These are phyloP conservation scores for Didymella pomorum DNA, from an alignment of 2,329 filamentous ascomycete genomes.

Conservation along the genomic window DNA sequence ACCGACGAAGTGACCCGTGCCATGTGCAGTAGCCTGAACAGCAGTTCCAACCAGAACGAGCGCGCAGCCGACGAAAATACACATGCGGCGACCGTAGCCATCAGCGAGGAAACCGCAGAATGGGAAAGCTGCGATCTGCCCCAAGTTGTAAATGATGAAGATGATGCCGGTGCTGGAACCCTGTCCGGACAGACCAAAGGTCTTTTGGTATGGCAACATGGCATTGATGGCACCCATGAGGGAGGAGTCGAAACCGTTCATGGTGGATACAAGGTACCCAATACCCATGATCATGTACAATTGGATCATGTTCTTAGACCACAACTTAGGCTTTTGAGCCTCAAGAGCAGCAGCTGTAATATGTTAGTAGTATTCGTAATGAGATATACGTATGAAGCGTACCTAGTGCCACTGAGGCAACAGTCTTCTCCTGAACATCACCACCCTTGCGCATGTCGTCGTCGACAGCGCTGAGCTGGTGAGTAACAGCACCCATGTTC, in stretches of 20 bases:
- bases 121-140: conserved; percentile 61
- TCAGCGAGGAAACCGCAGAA: conserved; percentile 53
- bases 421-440: conserved; percentile 38
- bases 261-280: conserved; percentile 46
- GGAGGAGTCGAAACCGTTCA: conserved; percentile 49
- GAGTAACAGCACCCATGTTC: conserved; percentile 32
- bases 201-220: conserved; percentile 60
- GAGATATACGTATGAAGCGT: conserved; percentile 1
- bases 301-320: conserved; percentile 43
- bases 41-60: conserved; percentile 63
- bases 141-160: conserved; percentile 56
- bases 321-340: conserved; percentile 43
- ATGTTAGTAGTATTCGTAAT: conserved; percentile 16
- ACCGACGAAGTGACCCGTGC: conserved; percentile 62
- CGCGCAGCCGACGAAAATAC: conserved; percentile 64
- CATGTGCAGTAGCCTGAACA: conserved; percentile 59
- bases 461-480: conserved; percentile 35
- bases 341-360: conserved; percentile 41
- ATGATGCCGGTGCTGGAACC: conserved; percentile 61
- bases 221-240: conserved; percentile 62
- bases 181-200: conserved; percentile 58
- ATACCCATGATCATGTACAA: conserved; percentile 47
- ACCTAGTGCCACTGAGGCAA: conserved; percentile 45
- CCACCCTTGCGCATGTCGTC: conserved; percentile 33
- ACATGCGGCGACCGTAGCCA: conserved; percentile 59